Percentiles rank a stretch among this genome's conserved stretches.
These are phyloP conservation scores for Globisporangium nodosum DNA, from an alignment of 352 stramenopile species.

Conservation along the genomic window DNA sequence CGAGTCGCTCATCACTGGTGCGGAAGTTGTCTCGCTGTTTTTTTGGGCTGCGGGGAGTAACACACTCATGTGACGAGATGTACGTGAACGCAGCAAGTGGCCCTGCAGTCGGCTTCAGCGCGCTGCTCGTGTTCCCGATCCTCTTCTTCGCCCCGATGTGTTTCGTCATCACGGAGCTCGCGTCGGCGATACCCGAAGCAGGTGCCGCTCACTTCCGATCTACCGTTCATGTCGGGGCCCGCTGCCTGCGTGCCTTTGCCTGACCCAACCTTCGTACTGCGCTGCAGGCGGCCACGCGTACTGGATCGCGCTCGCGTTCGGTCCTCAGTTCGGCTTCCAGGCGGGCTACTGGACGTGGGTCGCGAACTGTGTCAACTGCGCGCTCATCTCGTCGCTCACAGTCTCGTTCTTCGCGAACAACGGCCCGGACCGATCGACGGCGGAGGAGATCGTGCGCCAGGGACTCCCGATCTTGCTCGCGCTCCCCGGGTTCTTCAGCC, in stretches of 20 bases:
- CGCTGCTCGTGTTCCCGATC: slow-evolving; percentile 31
- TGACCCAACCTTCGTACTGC: background rate
- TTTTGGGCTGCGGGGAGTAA: background rate
- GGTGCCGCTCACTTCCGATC: background rate
- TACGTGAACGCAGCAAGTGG: slow-evolving; percentile 21
- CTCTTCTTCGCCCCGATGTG: slow-evolving; percentile 47
- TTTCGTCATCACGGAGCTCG: slow-evolving; percentile 43
- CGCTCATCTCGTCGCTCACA: slow-evolving; percentile 56
- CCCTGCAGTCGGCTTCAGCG: slow-evolving; percentile 26
- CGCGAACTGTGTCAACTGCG: slow-evolving; percentile 69
- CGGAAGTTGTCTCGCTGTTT: too few relatives aligned
- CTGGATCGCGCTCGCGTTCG: slow-evolving; percentile 65
- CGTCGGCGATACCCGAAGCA: slow-evolving; percentile 34
- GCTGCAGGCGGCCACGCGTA: slow-evolving; percentile 44
- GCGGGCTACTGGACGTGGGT: slow-evolving; percentile 82
- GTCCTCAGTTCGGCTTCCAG: slow-evolving; percentile 63
- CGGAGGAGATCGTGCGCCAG: slow-evolving; percentile 38
- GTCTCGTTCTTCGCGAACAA: slow-evolving; percentile 24
- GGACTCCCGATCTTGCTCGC: slow-evolving; percentile 46
- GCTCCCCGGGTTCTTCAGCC: slow-evolving; percentile 35
- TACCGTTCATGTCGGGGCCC: too few relatives aligned
- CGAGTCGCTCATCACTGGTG: slow-evolving; percentile 35
- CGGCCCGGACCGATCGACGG: slow-evolving; percentile 16
- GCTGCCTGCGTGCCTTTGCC: background rate
- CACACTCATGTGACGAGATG: background rate